phyloP scores from a whole-genome alignment of 345 rosid species.

The Syzygium oleosum region DNA sequence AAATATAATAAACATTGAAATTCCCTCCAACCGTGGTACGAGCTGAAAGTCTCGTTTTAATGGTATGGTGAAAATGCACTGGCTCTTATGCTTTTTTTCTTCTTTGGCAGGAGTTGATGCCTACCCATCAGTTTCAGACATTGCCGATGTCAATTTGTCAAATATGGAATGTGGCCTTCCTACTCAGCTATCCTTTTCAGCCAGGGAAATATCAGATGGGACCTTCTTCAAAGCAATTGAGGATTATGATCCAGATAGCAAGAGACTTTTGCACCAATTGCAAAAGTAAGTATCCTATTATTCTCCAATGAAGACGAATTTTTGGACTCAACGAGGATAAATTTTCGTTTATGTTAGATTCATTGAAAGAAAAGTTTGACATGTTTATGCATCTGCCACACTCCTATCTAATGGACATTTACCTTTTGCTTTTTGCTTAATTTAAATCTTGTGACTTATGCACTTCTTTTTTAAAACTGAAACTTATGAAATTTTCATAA shows the following conservation, averaged over 20 bases:
- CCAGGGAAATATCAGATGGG: conserved; percentile 94
- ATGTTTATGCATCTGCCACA: not conserved
- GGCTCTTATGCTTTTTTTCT: conserved; percentile 12
- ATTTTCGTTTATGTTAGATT: not conserved
- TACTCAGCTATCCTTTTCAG: conserved; percentile 82
- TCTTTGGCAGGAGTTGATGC: conserved; percentile 41
- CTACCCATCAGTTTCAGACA: conserved; percentile 62
- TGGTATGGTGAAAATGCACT: not conserved
- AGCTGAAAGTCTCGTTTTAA: not conserved
- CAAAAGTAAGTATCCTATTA: conserved; percentile 43
- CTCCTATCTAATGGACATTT: not conserved
- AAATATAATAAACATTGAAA: conserved; percentile 81
- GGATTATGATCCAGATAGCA: conserved; percentile 92
- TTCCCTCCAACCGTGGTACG: conserved; percentile 75
- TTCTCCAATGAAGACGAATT: not conserved
- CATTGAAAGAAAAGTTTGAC: not conserved
- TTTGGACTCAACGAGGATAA: not conserved
- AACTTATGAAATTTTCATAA: not conserved
- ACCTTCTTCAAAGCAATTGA: conserved; percentile 92
- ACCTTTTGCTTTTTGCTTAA: not conserved
- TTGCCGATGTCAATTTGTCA: conserved; percentile 56
- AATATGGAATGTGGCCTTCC: conserved; percentile 90
- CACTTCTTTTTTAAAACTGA: not conserved
- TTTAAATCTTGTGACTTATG: not conserved
- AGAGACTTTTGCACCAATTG: conserved; percentile 69